Evolutionary conservation across 805 yeast genomes (phyloP).

Genomic region (Cephaloascus fragrans): DNA sequence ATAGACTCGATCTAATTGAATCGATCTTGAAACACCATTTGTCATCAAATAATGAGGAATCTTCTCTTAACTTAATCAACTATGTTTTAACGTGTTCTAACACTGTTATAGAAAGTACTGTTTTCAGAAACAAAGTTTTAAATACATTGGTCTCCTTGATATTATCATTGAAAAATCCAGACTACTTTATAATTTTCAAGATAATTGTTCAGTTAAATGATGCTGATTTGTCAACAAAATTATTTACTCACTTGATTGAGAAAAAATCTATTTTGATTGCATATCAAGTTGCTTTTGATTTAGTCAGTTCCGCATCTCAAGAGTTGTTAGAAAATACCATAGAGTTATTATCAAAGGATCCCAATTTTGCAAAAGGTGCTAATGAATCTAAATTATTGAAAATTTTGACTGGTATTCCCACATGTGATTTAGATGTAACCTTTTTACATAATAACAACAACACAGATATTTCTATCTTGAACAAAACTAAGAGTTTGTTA

Average conservation of each 20-base stretch:
- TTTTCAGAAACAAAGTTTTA: constrained; percentile 59
- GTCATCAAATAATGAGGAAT: constrained; percentile 32
- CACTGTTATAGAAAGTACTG: constrained; percentile 51
- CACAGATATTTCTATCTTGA: constrained; percentile 74
- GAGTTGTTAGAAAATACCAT: constrained; percentile 60
- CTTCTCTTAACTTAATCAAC: constrained; percentile 45
- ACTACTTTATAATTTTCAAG: constrained; percentile 76
- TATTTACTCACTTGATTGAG: constrained; percentile 56
- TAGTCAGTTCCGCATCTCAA: constrained; percentile 87
- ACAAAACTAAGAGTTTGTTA: constrained; percentile 67
- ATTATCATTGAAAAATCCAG: constrained; percentile 52
- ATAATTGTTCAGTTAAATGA: constrained; percentile 86
- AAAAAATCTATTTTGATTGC: constrained; percentile 49
- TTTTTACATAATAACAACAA: constrained; percentile 80
- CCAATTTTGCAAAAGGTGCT: constrained; percentile 11
- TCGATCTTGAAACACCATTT: constrained; percentile 35
- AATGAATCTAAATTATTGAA: constrained; percentile 41
- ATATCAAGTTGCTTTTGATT: constrained; percentile 90
- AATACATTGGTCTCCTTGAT: constrained; percentile 52
- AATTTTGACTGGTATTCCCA: constrained; percentile 84
- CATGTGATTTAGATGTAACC: constrained; percentile 86
- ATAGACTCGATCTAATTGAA: constrained; percentile 73
- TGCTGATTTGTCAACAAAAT: constrained; percentile 51
- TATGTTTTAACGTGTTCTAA: constrained; percentile 73
- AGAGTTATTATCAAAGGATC: constrained; percentile 21